Conservation (phyloP, 768 basidiomycete genomes). For the Pisolithus sp. region DNA sequence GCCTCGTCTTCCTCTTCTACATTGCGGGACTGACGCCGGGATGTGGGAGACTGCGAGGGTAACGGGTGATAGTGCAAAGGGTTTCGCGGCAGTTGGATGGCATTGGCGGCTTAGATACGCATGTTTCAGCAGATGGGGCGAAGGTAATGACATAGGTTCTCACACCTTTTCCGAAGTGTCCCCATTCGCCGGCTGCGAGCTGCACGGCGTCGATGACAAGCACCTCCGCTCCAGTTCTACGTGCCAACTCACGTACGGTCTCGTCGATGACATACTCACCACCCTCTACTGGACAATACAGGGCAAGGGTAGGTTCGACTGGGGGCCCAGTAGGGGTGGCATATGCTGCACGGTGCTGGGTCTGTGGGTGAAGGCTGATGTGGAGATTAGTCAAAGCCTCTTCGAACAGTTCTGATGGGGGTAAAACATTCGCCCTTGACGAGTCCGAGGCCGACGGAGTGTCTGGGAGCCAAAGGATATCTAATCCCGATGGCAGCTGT, state of each 20-base stretch:
- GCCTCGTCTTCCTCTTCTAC: constrained; percentile 41
- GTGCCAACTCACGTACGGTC: constrained; percentile 73
- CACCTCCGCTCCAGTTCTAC: constrained; percentile 70
- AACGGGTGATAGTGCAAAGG: constrained; percentile 60
- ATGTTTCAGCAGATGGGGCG: constrained; percentile 4
- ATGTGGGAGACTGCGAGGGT: constrained; percentile 22
- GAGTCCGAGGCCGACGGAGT: constrained; percentile 18
- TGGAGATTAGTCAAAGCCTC: constrained; percentile 71
- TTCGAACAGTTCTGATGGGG: constrained; percentile 70
- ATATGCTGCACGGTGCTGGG: constrained; percentile 68
- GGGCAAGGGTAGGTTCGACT: constrained; percentile 73
- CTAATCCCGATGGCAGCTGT: constrained; percentile 48
- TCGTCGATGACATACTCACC: constrained; percentile 78
- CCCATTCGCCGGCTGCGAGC: constrained; percentile 84
- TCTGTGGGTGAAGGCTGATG: constrained; percentile 75
- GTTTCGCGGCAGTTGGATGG: constrained; percentile 62
- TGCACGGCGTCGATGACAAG: constrained; percentile 80
- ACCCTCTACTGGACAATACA: constrained; percentile 80
- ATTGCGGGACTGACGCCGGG: constrained; percentile 16
- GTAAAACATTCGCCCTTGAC: constrained; percentile 36
- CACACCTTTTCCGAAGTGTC: constrained; percentile 73
- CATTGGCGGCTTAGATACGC: constrained; percentile 52
- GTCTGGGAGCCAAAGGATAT: constrained; percentile 63
- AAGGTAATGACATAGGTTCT: not conserved
- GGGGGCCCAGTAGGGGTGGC: constrained; percentile 46